phyloP scores from a whole-genome alignment of 2,329 filamentous ascomycete species.

The Albophoma yamanashiensis region DNA sequence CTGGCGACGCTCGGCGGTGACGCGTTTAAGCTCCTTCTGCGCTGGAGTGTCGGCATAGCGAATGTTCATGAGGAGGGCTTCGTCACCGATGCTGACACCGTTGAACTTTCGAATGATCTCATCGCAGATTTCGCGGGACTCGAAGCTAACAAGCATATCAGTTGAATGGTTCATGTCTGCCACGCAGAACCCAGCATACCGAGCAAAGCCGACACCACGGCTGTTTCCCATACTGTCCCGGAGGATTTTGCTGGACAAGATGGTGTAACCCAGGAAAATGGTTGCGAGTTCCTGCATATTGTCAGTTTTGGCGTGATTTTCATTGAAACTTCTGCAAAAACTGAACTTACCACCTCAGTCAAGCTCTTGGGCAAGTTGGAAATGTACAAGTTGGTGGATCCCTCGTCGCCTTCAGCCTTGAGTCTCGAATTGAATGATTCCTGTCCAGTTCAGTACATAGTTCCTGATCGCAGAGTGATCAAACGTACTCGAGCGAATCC shows the following conservation, averaged over 20 bases:
- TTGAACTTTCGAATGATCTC: conserved; percentile 81
- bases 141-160: conserved; percentile 55
- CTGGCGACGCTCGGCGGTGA: conserved; percentile 88
- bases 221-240: conserved; percentile 86
- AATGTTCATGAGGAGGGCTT: conserved; percentile 79
- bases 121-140: conserved; percentile 80
- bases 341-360: conserved; percentile 67
- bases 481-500: conserved; percentile 78
- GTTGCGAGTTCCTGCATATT: conserved; percentile 55
- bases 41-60: conserved; percentile 95
- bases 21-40: conserved; percentile 92
- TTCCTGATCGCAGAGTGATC: conserved; percentile 1
- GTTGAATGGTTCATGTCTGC: not conserved
- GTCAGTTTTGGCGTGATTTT: conserved; percentile 3
- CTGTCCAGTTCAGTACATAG: conserved; percentile 29
- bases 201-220: conserved; percentile 93
- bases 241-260: conserved; percentile 90
- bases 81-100: conserved; percentile 64
- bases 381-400: conserved; percentile 93
- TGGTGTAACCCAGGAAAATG: conserved; percentile 70
- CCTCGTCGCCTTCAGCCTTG: conserved; percentile 85
- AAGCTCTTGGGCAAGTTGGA: conserved; percentile 90
- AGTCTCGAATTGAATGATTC: conserved; percentile 98
- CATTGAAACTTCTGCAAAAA: too few species aligned
- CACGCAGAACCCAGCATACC: conserved; percentile 44